These are phyloP conservation scores for Adansonia digitata DNA, from an alignment of 345 rosid species.

Conservation along the genomic window DNA sequence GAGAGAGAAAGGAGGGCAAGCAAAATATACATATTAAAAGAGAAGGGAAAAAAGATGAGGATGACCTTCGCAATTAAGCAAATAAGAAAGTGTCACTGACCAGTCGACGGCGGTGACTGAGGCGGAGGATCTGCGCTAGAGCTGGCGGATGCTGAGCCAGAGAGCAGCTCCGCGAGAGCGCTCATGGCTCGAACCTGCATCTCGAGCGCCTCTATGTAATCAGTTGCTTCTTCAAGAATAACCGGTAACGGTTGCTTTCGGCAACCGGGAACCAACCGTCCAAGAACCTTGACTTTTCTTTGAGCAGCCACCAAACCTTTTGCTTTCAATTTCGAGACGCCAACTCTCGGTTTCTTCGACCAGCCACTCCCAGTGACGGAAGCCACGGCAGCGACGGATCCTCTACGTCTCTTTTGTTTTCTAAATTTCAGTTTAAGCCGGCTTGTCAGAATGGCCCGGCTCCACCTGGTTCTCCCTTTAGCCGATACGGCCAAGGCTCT, in stretches of 20 bases:
- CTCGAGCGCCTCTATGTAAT: conserved; percentile 94
- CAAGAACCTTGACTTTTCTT: conserved; percentile 63
- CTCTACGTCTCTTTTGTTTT: conserved; percentile 54
- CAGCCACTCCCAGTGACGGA: conserved; percentile 28
- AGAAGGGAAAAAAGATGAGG: neutral
- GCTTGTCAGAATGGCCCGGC: conserved; percentile 74
- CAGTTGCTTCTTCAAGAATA: conserved; percentile 84
- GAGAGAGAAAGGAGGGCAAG: too few species aligned
- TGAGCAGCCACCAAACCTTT: conserved; percentile 73
- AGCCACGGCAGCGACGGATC: conserved; percentile 15
- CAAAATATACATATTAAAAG: too few species aligned
- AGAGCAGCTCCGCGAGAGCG: conserved; percentile 57
- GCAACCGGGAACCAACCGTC: conserved; percentile 98
- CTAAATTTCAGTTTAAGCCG: conserved; percentile 74
- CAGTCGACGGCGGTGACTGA: conserved; percentile 20
- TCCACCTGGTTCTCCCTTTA: conserved; percentile 81
- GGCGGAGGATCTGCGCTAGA: conserved; percentile 29
- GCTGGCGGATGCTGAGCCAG: conserved; percentile 32
- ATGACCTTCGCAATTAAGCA: conserved; percentile 13
- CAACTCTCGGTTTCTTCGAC: conserved; percentile 61
- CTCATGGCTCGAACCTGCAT: conserved; percentile 95
- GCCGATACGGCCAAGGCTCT: conserved; percentile 74
- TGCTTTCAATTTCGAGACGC: conserved; percentile 50
- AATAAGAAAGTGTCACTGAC: conserved; percentile 12
- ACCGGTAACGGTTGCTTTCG: conserved; percentile 81